Base-by-base conservation (phyloP, 1,284 basidiomycete genomes). In the Cryptococcus wingfieldii region DNA sequence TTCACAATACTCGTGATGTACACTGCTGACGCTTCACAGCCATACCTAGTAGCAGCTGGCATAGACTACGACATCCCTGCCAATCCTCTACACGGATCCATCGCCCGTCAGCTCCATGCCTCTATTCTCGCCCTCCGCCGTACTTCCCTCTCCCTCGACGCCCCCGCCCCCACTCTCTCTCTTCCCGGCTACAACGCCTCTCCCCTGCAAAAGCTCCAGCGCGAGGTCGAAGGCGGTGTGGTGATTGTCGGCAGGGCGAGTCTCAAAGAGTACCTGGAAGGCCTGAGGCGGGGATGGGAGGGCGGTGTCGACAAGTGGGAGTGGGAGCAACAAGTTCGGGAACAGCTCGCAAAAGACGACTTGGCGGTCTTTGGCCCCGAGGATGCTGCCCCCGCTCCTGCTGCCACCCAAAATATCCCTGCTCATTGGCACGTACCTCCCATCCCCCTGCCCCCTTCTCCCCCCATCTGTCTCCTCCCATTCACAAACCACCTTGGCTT, bases 191-290 rank as follows among this genome's bases (percentile, higher is more conserved):
- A 82, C 49, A 81, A 81, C 37, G 79, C 84, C 19, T 82, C 81
- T 1, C 68, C 83, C 34, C 81, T 84, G 66, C 79, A 80, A 54
- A 82, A 81, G 8, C 31, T 34, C 31, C 76, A 82, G 59, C 82
- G 84, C 38, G 86, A 88, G 65, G 78, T 91, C 12, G 84, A 87
- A 27, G 92, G 92, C 5, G 94, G 92, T 1, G 82, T 86, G 43
- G 80, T 98, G 53, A 79, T 98, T 53, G 77, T 98, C n/a, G 96
- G 96, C 7, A 83, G 95, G 55, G 86, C 89, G 38, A 89, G 91
- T 1, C 83, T 94, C 74, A 98, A 98, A 78, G 95, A 98, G 78
- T 98, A 90, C 76, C 84, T 96, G 80, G 83, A 86, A 58, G 95
- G 93, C 1, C 72, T 98, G 51, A 83, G 83, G 67, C 81, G 83